Evolutionary conservation across 345 rosid genomes (phyloP).

Genomic region (Ricinus communis): DNA sequence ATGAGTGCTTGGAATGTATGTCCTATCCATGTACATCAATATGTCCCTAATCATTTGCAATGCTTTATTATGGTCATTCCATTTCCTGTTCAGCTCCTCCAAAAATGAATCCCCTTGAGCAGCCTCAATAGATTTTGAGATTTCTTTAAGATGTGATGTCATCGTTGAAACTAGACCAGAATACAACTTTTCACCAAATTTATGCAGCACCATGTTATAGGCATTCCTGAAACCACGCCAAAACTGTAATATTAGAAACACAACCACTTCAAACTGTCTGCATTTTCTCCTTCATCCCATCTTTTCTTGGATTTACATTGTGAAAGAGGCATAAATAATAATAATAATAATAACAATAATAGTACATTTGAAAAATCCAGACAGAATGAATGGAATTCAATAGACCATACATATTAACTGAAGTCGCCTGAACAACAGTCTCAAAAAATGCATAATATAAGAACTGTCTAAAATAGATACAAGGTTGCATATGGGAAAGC

Average conservation of each 20-base stretch:
- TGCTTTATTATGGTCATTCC: conserved; percentile 98
- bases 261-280: neutral
- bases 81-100: conserved; percentile 91
- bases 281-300: neutral
- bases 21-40: conserved; percentile 98
- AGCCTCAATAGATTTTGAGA: conserved; percentile 73
- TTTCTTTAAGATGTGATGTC: conserved; percentile 85
- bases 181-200: conserved; percentile 88
- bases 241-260: conserved; percentile 6
- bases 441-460: too few species aligned
- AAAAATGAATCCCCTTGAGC: conserved; percentile 90
- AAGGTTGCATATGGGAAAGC: too few species aligned
- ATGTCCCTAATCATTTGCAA: conserved; percentile 97
- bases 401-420: too few species aligned
- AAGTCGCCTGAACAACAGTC: too few species aligned
- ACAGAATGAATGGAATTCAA: too few species aligned
- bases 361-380: too few species aligned
- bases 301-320: neutral
- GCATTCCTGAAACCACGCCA: conserved; percentile 65
- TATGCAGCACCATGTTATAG: conserved; percentile 97
- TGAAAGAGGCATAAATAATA: too few species aligned
- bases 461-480: too few species aligned
- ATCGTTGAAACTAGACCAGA: conserved; percentile 78
- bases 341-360: neutral
- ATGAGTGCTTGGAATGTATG: conserved; percentile 70